Evolutionary conservation across 306 rosid species (phyloP), one percentile per base, ranked within the genome.

Genomic region (Cucurbita argyrosperma): DNA sequence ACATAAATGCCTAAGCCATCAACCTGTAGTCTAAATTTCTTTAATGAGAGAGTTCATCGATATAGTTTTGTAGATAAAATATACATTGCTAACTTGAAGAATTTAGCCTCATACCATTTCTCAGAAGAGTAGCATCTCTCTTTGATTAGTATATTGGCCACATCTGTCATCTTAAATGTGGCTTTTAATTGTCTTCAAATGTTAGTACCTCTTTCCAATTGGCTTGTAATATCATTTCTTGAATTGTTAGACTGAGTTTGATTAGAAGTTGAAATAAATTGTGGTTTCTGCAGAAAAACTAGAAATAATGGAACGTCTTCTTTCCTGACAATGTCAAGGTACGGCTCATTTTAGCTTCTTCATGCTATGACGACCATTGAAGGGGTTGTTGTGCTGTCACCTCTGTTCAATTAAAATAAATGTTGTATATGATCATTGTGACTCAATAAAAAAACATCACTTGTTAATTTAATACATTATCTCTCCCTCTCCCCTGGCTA

Each of bases 231-330:
- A 40, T 16, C 40, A 16, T 40, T 63, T 39, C 46, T 61, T 7
- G 68, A 61, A 8, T 55, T 7, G 18, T 35, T 62, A 40, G 7
- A 40, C 35, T n/a, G 14, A 5, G 26, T 40, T 63, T 45, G 35
- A 19, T 42, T 45, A 66, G 39, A 66, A 2, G 54, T 66, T 66
- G 72, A 66, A 66, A 26, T 47, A 26, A 68, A 23, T 68, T 26
- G 56, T 68, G 43, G 21, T 68, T 68, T 16, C 19, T 68, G 74
- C 74, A 68, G 74, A 68, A 47, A 46, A 23, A 68, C 56, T 68
- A 63, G 50, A 35, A 14, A 8, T 16, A 55, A 56, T 57, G 71
- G 71, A 74, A 4, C 15, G 37, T 11, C 35, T 23, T 14, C 39
- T 49, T 68, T 23, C 42, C 43, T 68, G 74, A 15, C 57, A 46